A percentile compares a stretch with the other conserved stretches of the same genome.
Evolutionary conservation across 495 filamentous ascomycete genomes (phyloP).

Genomic region (Talaromyces stipitatus): DNA sequence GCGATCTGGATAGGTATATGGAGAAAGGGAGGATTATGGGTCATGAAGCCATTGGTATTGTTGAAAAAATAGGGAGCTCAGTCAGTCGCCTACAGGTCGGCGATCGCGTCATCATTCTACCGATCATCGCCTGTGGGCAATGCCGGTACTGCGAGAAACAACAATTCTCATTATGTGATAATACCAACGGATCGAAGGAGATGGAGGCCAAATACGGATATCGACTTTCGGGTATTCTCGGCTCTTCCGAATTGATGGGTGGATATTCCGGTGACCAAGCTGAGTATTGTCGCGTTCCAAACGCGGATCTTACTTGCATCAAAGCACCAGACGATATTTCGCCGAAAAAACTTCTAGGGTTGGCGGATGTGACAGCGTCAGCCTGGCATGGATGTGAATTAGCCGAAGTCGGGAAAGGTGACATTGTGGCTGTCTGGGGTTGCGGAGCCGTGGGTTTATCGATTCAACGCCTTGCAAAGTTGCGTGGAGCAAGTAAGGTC

Average conservation of each 20-base stretch:
- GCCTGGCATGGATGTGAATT: conserved; percentile 28
- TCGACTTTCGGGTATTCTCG: conserved; percentile 19
- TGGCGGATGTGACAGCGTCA: conserved; percentile 29
- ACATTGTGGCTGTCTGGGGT: conserved; percentile 38
- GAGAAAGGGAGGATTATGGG: conserved; percentile 61
- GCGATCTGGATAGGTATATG: conserved; percentile 16
- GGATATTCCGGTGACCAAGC: conserved; percentile 61
- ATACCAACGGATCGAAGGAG: conserved; percentile 55
- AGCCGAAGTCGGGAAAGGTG: conserved; percentile 25
- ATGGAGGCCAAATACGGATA: conserved; percentile 51
- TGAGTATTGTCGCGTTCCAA: conserved; percentile 31
- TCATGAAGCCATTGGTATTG: conserved; percentile 32
- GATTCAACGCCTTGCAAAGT: conserved; percentile 15
- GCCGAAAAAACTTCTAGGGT: conserved; percentile 25
- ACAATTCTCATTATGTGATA: conserved; percentile 60
- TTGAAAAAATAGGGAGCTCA: conserved; percentile 22
- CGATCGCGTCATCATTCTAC: conserved; percentile 28
- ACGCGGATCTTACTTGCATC: conserved; percentile 28
- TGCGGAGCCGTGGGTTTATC: conserved; percentile 25
- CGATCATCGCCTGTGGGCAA: conserved; percentile 61
- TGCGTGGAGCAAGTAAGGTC: conserved; percentile 21
- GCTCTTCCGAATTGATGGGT: conserved; percentile 47
- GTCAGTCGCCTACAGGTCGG: conserved; percentile 21
- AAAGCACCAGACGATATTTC: conserved; percentile 47
- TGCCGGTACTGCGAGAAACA: conserved; percentile 21